phyloP scores from a whole-genome alignment of 2,329 filamentous ascomycete genomes.

The Fusarium robinianum region DNA sequence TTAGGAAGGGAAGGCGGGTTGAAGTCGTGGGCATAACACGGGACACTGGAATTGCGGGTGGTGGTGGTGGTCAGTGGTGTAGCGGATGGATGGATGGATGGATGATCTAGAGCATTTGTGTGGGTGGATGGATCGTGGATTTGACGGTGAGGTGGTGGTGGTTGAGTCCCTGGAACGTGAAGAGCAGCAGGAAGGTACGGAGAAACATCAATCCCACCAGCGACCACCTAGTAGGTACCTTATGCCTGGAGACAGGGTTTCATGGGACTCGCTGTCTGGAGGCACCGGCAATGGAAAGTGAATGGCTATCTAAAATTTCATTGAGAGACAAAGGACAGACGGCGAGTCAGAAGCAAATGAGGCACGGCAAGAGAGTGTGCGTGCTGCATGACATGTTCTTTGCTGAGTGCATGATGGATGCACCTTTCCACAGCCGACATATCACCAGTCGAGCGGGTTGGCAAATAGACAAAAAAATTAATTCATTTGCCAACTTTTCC shows the following conservation, averaged over 20 bases:
- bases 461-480: no score
- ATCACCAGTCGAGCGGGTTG: not conserved
- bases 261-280: no score
- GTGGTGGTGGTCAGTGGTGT: slow-evolving; percentile 22
- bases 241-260: no score
- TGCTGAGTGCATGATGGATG: slow-evolving; percentile 11
- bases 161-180: slow-evolving; percentile 17
- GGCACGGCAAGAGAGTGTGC: not conserved
- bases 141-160: slow-evolving; percentile 10
- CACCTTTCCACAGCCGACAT: slow-evolving; percentile 12
- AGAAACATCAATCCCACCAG: no score
- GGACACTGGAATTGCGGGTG: slow-evolving; percentile 14
- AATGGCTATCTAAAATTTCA: no score
- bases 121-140: slow-evolving; percentile 22
- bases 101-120: slow-evolving; percentile 29
- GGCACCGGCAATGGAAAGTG: no score
- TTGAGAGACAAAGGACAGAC: slow-evolving; percentile 7
- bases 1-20: slow-evolving; percentile 21
- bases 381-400: slow-evolving; percentile 15
- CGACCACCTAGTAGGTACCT: no score
- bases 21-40: slow-evolving; percentile 9
- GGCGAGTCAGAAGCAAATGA: slow-evolving; percentile 8
- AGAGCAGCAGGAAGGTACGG: no score
- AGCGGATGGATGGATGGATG: slow-evolving; percentile 31
- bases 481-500: no score